Percentiles rank a stretch among this genome's conserved stretches.
Conservation (phyloP, 805 yeast species). For the Lipomyces yamadae region DNA sequence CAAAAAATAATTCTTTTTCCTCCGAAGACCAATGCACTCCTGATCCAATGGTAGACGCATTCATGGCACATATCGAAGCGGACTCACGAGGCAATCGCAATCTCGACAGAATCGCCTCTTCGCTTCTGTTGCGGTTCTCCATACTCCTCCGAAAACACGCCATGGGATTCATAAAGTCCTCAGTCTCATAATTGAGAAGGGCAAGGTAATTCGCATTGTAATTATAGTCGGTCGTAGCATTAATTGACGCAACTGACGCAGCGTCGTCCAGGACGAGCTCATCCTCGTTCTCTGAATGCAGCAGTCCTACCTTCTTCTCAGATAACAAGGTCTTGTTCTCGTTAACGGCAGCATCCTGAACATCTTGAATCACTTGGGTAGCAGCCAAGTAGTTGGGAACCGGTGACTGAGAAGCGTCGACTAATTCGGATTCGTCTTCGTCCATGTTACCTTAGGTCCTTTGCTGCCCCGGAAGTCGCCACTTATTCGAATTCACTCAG, state of each 20-base stretch:
- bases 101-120: neutral
- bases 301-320: neutral
- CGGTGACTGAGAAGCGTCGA: neutral
- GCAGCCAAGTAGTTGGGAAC: neutral
- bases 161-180: conserved; percentile 26
- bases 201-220: conserved; percentile 25
- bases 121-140: neutral
- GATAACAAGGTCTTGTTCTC: neutral
- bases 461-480: neutral
- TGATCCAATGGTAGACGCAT: conserved; percentile 17
- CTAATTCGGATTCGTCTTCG: neutral
- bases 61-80: neutral
- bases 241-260: conserved; percentile 6
- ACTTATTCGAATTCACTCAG: neutral
- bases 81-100: neutral
- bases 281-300: neutral
- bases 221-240: neutral
- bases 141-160: conserved; percentile 1
- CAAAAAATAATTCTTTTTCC: conserved; percentile 34
- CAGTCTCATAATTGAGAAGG: conserved; percentile 26
- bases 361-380: neutral
- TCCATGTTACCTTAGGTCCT: neutral
- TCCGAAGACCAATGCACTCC: conserved; percentile 27
- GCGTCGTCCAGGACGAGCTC: neutral
- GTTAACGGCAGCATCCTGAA: neutral